phyloP scores from a whole-genome alignment of 2,329 filamentous ascomycete species.

The Hawksworthiomyces lignivorus region DNA sequence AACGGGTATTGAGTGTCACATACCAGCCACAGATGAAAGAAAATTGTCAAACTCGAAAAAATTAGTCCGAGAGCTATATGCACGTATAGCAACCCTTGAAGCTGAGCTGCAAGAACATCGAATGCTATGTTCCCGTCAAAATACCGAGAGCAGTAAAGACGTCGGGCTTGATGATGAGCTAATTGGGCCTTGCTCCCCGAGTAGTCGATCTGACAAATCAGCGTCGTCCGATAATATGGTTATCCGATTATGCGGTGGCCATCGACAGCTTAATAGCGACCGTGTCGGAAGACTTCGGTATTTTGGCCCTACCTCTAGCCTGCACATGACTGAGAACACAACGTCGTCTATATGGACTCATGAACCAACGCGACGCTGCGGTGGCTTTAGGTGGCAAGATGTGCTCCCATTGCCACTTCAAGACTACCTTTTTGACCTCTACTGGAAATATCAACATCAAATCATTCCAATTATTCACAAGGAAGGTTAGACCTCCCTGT shows the following conservation, averaged over 20 bases:
- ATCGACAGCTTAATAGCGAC: slow-evolving; percentile 6
- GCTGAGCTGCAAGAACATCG: slow-evolving; percentile 5
- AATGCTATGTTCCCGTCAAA: neutral
- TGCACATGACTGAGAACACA: slow-evolving; percentile 1
- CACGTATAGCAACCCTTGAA: slow-evolving; percentile 4
- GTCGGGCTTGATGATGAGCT: neutral
- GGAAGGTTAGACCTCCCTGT: neutral
- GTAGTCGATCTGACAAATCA: neutral
- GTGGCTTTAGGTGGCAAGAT: slow-evolving; percentile 6
- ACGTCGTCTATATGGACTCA: neutral
- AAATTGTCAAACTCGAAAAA: slow-evolving; percentile 9
- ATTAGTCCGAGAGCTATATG: slow-evolving; percentile 8
- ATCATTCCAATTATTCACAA: slow-evolving; percentile 9
- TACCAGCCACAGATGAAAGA: slow-evolving; percentile 7
- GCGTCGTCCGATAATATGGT: slow-evolving; percentile 6
- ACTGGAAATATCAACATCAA: slow-evolving; percentile 8
- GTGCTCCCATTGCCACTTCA: neutral
- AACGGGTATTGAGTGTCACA: slow-evolving; percentile 1
- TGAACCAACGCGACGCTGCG: neutral
- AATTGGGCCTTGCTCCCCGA: neutral
- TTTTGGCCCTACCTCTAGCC: slow-evolving; percentile 6
- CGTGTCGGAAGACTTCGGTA: slow-evolving; percentile 1
- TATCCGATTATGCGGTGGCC: slow-evolving; percentile 7
- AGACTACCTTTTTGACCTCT: slow-evolving; percentile 6
- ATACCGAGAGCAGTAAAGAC: neutral